phyloP scores from a whole-genome alignment of 176 grass and related monocot genomes.

The Secale cereale region DNA sequence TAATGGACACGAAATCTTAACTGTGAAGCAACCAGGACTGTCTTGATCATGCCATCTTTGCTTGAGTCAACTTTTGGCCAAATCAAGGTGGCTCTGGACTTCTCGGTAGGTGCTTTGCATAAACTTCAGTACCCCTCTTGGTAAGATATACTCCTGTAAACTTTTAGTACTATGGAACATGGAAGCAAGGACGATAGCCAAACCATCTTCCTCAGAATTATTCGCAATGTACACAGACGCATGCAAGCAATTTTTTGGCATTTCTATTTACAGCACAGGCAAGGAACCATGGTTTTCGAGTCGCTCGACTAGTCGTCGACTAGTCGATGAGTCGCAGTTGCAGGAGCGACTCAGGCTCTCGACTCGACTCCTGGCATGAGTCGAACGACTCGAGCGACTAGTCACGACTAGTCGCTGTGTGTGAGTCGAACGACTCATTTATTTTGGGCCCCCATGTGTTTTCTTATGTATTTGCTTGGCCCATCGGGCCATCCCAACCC shows the following conservation, averaged over 20 bases:
- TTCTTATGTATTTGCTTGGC: too few species aligned
- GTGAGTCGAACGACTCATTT: too few species aligned
- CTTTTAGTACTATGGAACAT: background rate
- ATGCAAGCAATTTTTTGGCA: background rate
- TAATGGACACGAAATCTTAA: background rate
- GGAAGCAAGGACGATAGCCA: background rate
- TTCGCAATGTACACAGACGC: constrained; percentile 11
- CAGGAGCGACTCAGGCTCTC: too few species aligned
- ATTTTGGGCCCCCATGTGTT: too few species aligned
- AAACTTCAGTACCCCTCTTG: background rate
- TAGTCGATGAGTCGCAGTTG: too few species aligned
- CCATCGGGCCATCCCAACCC: too few species aligned
- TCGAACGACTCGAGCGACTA: too few species aligned
- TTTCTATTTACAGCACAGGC: background rate
- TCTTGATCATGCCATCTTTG: background rate
- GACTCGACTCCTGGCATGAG: too few species aligned
- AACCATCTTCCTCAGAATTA: background rate
- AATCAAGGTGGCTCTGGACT: background rate
- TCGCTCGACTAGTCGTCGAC: too few species aligned
- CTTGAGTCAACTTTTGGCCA: background rate
- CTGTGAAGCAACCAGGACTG: background rate
- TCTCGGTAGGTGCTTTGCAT: background rate
- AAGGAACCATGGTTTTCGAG: too few species aligned
- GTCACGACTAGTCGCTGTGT: too few species aligned
- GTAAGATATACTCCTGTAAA: background rate